Evolutionary conservation across 371 early-diverging fungal genomes (phyloP).

Genomic region (Circinella umbellata): DNA sequence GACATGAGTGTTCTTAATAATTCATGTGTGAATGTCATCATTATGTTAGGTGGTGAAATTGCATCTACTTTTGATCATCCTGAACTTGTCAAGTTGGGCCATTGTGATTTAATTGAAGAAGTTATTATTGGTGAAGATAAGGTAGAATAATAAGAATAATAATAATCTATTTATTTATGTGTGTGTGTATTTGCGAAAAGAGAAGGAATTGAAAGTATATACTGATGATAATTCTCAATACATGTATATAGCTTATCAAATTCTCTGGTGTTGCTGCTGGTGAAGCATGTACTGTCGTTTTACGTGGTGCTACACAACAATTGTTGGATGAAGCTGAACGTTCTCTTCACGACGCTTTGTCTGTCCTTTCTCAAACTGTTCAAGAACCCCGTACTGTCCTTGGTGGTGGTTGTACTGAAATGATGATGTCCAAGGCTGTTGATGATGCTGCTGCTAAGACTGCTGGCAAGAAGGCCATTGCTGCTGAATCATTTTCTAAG

Average conservation of each 20-base stretch:
- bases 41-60: slow-evolving; percentile 84
- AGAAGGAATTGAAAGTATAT: background rate
- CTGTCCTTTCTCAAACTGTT: slow-evolving; percentile 97
- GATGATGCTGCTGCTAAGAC: slow-evolving; percentile 92
- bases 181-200: too few relatives aligned
- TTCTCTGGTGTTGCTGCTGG: slow-evolving; percentile 97
- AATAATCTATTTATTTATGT: background rate
- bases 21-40: too few relatives aligned
- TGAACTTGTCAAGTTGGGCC: slow-evolving; percentile 92
- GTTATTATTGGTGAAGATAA: slow-evolving; percentile 98
- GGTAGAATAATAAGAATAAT: slow-evolving; percentile 26
- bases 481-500: slow-evolving; percentile 95
- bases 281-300: slow-evolving; percentile 98
- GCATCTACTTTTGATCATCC: slow-evolving; percentile 99
- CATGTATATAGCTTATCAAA: slow-evolving; percentile 73
- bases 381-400: slow-evolving; percentile 95
- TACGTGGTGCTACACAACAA: slow-evolving; percentile 98
- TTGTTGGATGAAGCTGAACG: slow-evolving; percentile 99
- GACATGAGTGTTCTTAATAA: too few relatives aligned
- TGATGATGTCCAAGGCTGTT: slow-evolving; percentile 96
- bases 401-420: slow-evolving; percentile 98
- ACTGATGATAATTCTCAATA: background rate
- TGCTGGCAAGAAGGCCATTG: slow-evolving; percentile 96
- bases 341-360: slow-evolving; percentile 98
- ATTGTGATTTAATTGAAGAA: slow-evolving; percentile 97